phyloP scores from a whole-genome alignment of 129 eudicot genomes.

The Flaveria sonorensis region DNA sequence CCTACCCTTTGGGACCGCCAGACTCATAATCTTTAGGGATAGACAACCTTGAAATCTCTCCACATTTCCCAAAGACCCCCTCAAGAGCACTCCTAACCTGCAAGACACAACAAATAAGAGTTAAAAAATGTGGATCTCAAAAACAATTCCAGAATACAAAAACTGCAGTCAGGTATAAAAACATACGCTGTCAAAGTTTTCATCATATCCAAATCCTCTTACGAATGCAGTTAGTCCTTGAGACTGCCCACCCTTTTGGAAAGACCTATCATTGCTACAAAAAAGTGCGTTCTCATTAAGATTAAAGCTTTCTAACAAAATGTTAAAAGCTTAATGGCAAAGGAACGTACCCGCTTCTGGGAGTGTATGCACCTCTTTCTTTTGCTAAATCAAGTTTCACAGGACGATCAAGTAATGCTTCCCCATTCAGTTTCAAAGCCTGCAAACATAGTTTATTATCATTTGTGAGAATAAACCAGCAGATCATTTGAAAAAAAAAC shows the following conservation, averaged over 20 bases:
- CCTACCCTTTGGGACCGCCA: slow-evolving; percentile 65
- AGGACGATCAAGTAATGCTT: slow-evolving; percentile 45
- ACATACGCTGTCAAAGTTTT: slow-evolving; percentile 46
- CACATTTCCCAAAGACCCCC: slow-evolving; percentile 71
- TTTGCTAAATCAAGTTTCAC: slow-evolving; percentile 61
- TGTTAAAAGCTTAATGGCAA: not conserved
- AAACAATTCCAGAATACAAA: not conserved
- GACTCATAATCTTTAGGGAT: slow-evolving; percentile 58
- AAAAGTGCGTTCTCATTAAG: not conserved
- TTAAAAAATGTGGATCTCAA: not conserved
- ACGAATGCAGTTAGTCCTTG: slow-evolving; percentile 54
- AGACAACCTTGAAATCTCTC: slow-evolving; percentile 61
- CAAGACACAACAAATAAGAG: not conserved
- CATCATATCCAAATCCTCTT: slow-evolving; percentile 61
- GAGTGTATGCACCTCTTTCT: slow-evolving; percentile 65
- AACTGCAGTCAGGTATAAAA: not conserved
- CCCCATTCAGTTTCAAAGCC: slow-evolving; percentile 41
- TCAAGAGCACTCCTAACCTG: slow-evolving; percentile 59
- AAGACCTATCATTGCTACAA: slow-evolving; percentile 41
- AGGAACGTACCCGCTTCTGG: slow-evolving; percentile 43
- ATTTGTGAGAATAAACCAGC: not conserved
- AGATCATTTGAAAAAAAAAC: not conserved
- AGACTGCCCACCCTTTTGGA: slow-evolving; percentile 43
- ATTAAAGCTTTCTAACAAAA: not conserved
- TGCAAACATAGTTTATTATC: not conserved